Percentiles rank a stretch among this genome's conserved stretches.
These are phyloP conservation scores for Tremella fuciformis DNA, from an alignment of 768 basidiomycete genomes.

Conservation along the genomic window DNA sequence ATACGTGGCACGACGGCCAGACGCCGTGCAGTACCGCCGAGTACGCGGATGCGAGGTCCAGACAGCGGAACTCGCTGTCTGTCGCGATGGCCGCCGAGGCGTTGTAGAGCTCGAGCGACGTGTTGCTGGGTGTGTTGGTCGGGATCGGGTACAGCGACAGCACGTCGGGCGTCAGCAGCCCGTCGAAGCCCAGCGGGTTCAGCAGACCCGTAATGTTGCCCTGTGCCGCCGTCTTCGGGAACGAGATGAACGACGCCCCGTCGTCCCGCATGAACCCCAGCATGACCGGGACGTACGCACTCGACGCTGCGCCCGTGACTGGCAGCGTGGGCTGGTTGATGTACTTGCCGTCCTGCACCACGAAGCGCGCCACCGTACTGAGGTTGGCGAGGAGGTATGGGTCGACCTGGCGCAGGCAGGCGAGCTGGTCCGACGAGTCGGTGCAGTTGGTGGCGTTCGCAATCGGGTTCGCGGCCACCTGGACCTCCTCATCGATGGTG, in stretches of 20 bases:
- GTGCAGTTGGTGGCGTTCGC: constrained; percentile 54
- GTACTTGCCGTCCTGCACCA: constrained; percentile 58
- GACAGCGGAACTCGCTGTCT: constrained; percentile 57
- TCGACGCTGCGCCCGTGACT: constrained; percentile 54
- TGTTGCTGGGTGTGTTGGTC: constrained; percentile 41
- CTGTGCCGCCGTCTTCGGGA: constrained; percentile 41
- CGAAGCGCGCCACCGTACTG: constrained; percentile 49
- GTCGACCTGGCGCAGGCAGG: constrained; percentile 53
- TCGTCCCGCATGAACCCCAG: constrained; percentile 60
- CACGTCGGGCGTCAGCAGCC: constrained; percentile 28
- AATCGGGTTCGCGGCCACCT: constrained; percentile 53
- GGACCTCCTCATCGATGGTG: constrained; percentile 55
- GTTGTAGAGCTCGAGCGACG: constrained; percentile 56
- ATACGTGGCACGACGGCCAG: constrained; percentile 56
- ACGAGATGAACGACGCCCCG: constrained; percentile 57
- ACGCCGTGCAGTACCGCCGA: constrained; percentile 55
- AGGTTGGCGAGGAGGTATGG: constrained; percentile 53
- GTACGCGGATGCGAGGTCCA: constrained; percentile 58
- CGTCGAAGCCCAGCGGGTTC: constrained; percentile 21
- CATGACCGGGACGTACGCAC: constrained; percentile 56
- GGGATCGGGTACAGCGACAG: constrained; percentile 55
- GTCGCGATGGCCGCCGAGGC: constrained; percentile 56
- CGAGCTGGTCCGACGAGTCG: constrained; percentile 44
- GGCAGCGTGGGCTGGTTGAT: constrained; percentile 54
- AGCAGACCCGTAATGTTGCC: constrained; percentile 28